Evolutionary conservation across 306 rosid genomes (phyloP), one percentile per base, ranked within the genome.

Genomic region (Malus fusca): DNA sequence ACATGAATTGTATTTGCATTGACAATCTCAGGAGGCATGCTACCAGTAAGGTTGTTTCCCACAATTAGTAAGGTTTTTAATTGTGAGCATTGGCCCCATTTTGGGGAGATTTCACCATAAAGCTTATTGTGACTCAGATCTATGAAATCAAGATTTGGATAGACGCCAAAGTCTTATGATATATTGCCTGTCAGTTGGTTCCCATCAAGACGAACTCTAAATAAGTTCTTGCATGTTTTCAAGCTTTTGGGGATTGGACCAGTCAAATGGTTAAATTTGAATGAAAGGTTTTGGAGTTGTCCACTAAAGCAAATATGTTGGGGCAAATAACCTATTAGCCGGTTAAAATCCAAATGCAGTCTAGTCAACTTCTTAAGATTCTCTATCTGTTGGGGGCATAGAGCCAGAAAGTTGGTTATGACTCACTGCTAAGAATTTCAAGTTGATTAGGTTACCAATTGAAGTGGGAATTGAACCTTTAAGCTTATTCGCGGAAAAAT

Each of bases 161-260:
- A 78, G 15, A 79, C n/a, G 8, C 84, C 82, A 1, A 81, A 85
- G 33, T 75, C 75, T 82, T 79, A 43, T 0, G 81, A 71, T 52
- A 81, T 14, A 52, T 85, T 72, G 0, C 82, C 82, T 22, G 23
- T 42, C 6, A 85, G 74, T 9, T 67, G 37, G 80, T 82, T 85
- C 14, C 70, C 62, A 3, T 85, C 56, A 21, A 85, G 82, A 14
- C 69, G 63, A 4, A 83, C 14, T 44, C 82, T 74, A 1, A 76
- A 12, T 30, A 83, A 65, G 62, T 53, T 23, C 22, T 7, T 73
- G 74, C 84, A 83, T 5, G 19, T 83, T 59, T 80, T 80, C 37
- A 83, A 74, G 53, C 87, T 79, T 71, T 76, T 77, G 4, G 84
- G 84, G 22, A 80, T 35, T 53, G 61, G 55, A 28, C 84, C 81